Conservation (phyloP, 371 early-diverging fungal genomes). For the Apophysomyces elegans region DNA sequence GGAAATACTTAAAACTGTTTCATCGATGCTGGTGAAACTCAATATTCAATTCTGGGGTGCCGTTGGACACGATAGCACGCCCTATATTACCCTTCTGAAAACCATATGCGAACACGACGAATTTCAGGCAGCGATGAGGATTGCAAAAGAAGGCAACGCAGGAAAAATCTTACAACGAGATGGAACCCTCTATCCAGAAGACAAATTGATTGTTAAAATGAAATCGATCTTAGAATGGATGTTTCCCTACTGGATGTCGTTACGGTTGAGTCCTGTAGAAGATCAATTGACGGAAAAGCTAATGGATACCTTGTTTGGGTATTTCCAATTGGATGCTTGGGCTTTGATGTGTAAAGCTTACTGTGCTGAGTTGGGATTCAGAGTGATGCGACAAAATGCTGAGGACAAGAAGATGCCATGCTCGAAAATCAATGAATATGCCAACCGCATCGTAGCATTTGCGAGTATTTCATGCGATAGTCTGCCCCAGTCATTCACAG, state of each 20-base stretch:
- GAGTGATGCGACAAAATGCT: conserved; percentile 36
- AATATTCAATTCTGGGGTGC: conserved; percentile 32
- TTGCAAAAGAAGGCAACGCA: conserved; percentile 37
- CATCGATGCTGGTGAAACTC: conserved; percentile 35
- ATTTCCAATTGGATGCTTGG: conserved; percentile 46
- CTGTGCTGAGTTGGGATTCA: conserved; percentile 38
- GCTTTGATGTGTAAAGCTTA: conserved; percentile 35
- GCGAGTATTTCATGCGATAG: conserved; percentile 15
- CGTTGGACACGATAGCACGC: conserved; percentile 4
- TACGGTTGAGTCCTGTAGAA: conserved; percentile 25
- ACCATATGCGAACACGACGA: conserved; percentile 37
- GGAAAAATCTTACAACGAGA: conserved; percentile 39
- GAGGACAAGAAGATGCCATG: conserved; percentile 25
- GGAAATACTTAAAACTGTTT: conserved; percentile 39
- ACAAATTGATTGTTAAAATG: conserved; percentile 41
- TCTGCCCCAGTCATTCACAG: conserved; percentile 27
- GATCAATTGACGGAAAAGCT: conserved; percentile 30
- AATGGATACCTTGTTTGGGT: conserved; percentile 39
- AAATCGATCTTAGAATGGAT: conserved; percentile 45
- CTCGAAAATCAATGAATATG: conserved; percentile 32
- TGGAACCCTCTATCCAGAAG: conserved; percentile 40
- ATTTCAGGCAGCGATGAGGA: conserved; percentile 40
- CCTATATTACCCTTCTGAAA: conserved; percentile 30
- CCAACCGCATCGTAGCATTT: conserved; percentile 23
- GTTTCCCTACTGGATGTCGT: conserved; percentile 37